phyloP scores from a whole-genome alignment of 768 basidiomycete genomes.

The Lactarius trivialis region DNA sequence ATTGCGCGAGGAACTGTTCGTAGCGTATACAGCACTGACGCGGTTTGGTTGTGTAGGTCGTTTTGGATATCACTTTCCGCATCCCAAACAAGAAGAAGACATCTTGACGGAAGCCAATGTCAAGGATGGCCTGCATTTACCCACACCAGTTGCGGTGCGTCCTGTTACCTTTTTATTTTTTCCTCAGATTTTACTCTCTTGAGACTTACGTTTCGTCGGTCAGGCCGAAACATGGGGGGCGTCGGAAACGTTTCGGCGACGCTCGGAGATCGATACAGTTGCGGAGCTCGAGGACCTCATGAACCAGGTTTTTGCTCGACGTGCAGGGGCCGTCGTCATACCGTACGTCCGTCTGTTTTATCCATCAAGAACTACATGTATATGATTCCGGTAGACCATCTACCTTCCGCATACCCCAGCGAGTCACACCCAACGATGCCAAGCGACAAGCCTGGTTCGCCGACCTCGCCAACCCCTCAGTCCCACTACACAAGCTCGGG shows the following conservation, averaged over 20 bases:
- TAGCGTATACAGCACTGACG: background rate
- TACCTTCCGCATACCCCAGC: constrained; percentile 72
- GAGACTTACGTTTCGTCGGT: background rate
- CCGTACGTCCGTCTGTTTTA: constrained; percentile 44
- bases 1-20: background rate
- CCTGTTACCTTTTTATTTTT: background rate
- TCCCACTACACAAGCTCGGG: constrained; percentile 74
- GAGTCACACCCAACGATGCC: constrained; percentile 73
- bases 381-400: constrained; percentile 39
- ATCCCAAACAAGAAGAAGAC: constrained; percentile 70
- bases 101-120: constrained; percentile 56
- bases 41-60: constrained; percentile 45
- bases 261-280: constrained; percentile 46
- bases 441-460: constrained; percentile 80
- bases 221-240: constrained; percentile 63
- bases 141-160: constrained; percentile 53
- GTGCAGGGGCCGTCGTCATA: constrained; percentile 47
- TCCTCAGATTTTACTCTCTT: background rate
- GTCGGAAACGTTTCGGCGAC: constrained; percentile 45
- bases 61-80: constrained; percentile 69
- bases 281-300: constrained; percentile 65
- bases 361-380: background rate
- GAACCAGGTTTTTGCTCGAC: constrained; percentile 65
- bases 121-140: constrained; percentile 55
- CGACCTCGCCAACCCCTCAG: constrained; percentile 72